Conservation (phyloP, 1,284 basidiomycete genomes). For the Bothia castanella region DNA sequence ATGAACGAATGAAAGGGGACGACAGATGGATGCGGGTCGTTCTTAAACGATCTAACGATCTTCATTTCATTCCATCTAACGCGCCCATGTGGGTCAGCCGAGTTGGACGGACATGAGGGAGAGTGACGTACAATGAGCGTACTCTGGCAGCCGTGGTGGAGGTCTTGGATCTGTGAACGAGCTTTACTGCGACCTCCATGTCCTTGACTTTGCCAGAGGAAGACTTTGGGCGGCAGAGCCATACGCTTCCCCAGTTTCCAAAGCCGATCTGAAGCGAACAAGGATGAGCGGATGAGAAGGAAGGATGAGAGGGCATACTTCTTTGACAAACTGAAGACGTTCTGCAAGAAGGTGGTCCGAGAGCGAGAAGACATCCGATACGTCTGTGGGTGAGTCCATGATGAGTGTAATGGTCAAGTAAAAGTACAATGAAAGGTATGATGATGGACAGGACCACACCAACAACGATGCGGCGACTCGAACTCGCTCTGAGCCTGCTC, state of each 20-base stretch:
- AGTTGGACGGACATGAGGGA: neutral
- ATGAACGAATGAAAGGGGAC: constrained; percentile 91
- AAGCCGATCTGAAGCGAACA: constrained; percentile 60
- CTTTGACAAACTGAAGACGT: constrained; percentile 69
- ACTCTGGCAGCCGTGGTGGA: constrained; percentile 83
- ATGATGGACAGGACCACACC: neutral
- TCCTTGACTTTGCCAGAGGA: constrained; percentile 39
- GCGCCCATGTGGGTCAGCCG: constrained; percentile 6
- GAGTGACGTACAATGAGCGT: constrained; percentile 63
- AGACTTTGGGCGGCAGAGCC: constrained; percentile 65
- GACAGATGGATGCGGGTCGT: constrained; percentile 84
- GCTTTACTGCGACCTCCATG: constrained; percentile 78
- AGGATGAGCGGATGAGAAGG: constrained; percentile 3
- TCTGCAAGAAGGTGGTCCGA: constrained; percentile 64
- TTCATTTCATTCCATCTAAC: constrained; percentile 92
- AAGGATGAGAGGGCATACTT: constrained; percentile 43
- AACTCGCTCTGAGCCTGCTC: constrained; percentile 4
- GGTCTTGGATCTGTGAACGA: constrained; percentile 79
- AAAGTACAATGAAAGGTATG: constrained; percentile 27
- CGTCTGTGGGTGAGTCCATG: constrained; percentile 36
- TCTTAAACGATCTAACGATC: constrained; percentile 76
- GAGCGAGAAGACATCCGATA: constrained; percentile 50
- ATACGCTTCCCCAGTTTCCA: constrained; percentile 86
- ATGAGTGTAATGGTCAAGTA: constrained; percentile 15
- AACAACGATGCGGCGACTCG: neutral